phyloP scores from a whole-genome alignment of 2,329 filamentous ascomycete genomes.

The Colletotrichum lindemuthianum region DNA sequence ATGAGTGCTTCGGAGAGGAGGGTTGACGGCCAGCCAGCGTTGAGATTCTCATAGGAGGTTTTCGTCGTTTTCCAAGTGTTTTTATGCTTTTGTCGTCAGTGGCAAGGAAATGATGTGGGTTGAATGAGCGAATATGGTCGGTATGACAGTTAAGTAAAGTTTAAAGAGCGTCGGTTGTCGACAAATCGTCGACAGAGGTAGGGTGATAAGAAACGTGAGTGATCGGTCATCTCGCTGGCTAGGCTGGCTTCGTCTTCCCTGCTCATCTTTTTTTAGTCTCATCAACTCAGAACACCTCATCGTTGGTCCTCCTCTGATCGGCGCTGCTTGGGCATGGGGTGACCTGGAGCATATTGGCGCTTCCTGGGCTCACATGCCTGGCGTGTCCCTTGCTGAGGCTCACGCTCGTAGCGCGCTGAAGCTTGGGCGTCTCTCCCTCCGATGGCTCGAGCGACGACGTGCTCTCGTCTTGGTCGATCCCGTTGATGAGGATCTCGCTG shows the following conservation, averaged over 20 bases:
- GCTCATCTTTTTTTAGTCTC: conserved; percentile 11
- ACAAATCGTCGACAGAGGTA: neutral
- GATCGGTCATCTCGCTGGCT: conserved; percentile 28
- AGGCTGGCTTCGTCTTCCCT: conserved; percentile 25
- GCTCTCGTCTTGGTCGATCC: conserved; percentile 47
- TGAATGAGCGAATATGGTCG: conserved; percentile 47
- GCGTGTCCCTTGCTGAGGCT: conserved; percentile 73
- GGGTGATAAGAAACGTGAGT: conserved; percentile 29
- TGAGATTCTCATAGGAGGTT: conserved; percentile 11
- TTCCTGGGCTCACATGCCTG: conserved; percentile 80
- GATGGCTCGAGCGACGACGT: conserved; percentile 41
- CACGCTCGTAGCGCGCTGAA: conserved; percentile 76
- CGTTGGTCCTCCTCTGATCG: conserved; percentile 46
- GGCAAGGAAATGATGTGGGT: conserved; percentile 43
- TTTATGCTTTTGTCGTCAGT: conserved; percentile 37
- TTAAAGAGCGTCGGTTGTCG: conserved; percentile 15
- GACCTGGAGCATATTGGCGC: conserved; percentile 78
- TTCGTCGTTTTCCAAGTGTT: conserved; percentile 33
- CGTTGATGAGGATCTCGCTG: conserved; percentile 61
- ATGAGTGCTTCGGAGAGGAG: conserved; percentile 9
- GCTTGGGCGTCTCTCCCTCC: conserved; percentile 49
- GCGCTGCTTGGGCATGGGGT: conserved; percentile 65
- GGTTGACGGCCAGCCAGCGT: conserved; percentile 24
- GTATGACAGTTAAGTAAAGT: conserved; percentile 31
- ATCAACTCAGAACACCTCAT: conserved; percentile 20